phyloP scores from a whole-genome alignment of 352 stramenopile genomes.

The Thalassiosira livingstoniorum region DNA sequence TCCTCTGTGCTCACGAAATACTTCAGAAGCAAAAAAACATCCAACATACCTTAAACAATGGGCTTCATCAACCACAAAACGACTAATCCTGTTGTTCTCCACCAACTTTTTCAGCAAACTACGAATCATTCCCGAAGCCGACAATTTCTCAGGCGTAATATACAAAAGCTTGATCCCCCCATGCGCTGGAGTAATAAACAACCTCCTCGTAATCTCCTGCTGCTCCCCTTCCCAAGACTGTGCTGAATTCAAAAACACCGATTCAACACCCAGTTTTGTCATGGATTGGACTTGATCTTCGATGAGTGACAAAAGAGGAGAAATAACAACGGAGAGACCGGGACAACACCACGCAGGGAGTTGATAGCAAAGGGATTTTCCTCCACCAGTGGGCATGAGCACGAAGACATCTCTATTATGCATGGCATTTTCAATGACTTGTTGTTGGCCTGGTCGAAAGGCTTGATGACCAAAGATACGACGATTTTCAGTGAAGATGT shows the following conservation, averaged over 20 bases:
- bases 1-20: neutral
- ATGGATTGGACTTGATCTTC: constrained; percentile 98
- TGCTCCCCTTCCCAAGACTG: constrained; percentile 84
- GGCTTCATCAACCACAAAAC: constrained; percentile 97
- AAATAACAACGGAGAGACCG: constrained; percentile 97
- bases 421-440: constrained; percentile 93
- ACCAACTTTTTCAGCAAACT: constrained; percentile 84
- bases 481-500: constrained; percentile 77
- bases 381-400: constrained; percentile 98
- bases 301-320: constrained; percentile 97
- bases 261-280: constrained; percentile 91
- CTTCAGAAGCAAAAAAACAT: constrained; percentile 98
- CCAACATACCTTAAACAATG: constrained; percentile 93
- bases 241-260: constrained; percentile 81
- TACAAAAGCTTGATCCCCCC: constrained; percentile 96
- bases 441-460: constrained; percentile 95
- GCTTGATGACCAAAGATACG: constrained; percentile 94
- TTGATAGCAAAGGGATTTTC: constrained; percentile 98
- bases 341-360: constrained; percentile 87
- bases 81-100: constrained; percentile 88
- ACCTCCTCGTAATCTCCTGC: constrained; percentile 88
- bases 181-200: constrained; percentile 88
- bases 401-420: constrained; percentile 95
- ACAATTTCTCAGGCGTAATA: constrained; percentile 98
- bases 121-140: constrained; percentile 86